A percentile compares a stretch with the other conserved stretches of the same genome.
These are phyloP conservation scores for Parsonsia alboflavescens DNA, from an alignment of 257 asterid species.

Conservation along the genomic window DNA sequence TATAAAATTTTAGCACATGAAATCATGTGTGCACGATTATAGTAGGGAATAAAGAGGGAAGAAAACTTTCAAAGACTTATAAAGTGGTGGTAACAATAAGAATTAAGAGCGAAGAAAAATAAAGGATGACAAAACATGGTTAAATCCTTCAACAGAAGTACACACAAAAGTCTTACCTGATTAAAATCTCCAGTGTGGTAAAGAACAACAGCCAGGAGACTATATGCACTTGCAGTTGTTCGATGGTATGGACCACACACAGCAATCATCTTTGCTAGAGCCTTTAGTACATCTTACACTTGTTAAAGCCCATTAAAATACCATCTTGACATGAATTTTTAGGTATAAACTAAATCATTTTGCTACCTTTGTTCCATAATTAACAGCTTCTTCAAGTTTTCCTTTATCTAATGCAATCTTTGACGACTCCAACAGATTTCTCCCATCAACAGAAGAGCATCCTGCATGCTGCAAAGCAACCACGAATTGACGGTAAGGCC, in stretches of 20 bases:
- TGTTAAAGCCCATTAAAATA: constrained; percentile 11
- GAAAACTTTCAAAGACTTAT: neutral
- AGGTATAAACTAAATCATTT: neutral
- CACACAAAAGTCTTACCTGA: constrained; percentile 49
- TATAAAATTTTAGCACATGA: neutral
- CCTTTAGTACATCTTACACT: constrained; percentile 45
- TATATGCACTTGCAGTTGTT: constrained; percentile 92
- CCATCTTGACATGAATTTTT: constrained; percentile 12
- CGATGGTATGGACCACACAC: constrained; percentile 99
- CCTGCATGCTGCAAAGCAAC: constrained; percentile 64
- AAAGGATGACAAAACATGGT: constrained; percentile 1
- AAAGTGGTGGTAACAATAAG: neutral
- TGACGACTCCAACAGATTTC: constrained; percentile 87
- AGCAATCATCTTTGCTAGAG: constrained; percentile 90
- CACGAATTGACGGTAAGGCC: constrained; percentile 16
- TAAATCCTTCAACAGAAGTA: constrained; percentile 8
- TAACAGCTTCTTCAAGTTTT: constrained; percentile 94
- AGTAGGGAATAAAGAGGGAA: neutral
- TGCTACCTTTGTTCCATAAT: constrained; percentile 82
- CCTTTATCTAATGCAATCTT: constrained; percentile 98
- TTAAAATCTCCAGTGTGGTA: constrained; percentile 98
- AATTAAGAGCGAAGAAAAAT: neutral
- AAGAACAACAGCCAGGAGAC: constrained; percentile 97
- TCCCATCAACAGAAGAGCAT: constrained; percentile 97
- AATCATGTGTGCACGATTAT: neutral